Base-by-base conservation (phyloP, 495 filamentous ascomycete species). In the Pseudotulostoma volvatum region DNA sequence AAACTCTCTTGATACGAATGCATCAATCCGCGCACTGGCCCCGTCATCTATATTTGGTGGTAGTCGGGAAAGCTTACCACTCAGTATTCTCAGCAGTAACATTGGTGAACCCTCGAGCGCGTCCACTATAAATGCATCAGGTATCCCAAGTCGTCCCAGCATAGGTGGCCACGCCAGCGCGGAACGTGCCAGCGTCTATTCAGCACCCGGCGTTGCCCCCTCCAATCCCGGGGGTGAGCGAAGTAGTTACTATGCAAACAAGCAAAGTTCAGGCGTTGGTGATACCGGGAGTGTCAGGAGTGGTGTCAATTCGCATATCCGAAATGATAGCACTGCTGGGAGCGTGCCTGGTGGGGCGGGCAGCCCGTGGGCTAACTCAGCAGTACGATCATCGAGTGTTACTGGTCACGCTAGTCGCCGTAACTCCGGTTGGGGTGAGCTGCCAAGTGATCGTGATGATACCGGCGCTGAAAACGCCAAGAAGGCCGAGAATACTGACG, bases 31-130 rank as follows among this genome's bases (percentile, higher is more conserved):
- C 32, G 90, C 84, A 1, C 68, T 97, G 17, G 84, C 90, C 1
- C 90, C 90, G 0, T 92, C 85, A 0, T 93, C 84, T 0, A 61
- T 94, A 1, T 97, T 84, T 66, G 90, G 90, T 14, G 87, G 87
- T 14, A 87, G 81, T 47, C 66, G 77, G 18, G 90, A 97, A 53
- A 84, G 77, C 18, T 66, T 97, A 2, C 90, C 90, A 1, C 60
- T 97, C 18, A 92, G 83, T 53, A 76, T 95, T 1, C 71, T 97
- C 9, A 90, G 83, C 41, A 75, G 77, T 5, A 88, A 75, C 44
- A 67, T 82, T 39, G 79, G 74, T 31, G 68, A 71, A 36, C 52
- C 64, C 33, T 60, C 66, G 20, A 67, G 57, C 30, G 45, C 60
- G 3, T 59, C 73, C 1, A 58, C 46, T 49, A 75, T 64, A 63